Percentiles rank a stretch among this genome's conserved stretches.
phyloP scores from a whole-genome alignment of 2,329 filamentous ascomycete species.

The Beauveria bassiana region DNA sequence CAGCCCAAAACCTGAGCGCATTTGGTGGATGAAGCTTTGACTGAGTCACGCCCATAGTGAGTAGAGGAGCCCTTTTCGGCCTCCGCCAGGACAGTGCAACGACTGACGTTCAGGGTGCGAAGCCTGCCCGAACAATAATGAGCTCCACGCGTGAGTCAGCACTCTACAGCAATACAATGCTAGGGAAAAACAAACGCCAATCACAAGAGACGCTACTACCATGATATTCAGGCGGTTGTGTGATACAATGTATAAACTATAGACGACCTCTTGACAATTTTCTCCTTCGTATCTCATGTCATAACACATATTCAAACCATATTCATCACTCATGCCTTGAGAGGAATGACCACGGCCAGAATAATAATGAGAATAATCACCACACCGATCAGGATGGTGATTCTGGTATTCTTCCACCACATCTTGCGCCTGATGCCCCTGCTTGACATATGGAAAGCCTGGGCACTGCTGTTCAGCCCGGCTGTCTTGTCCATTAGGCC shows the following conservation, averaged over 20 bases:
- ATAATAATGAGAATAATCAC: conserved; percentile 53
- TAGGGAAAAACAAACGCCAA: background rate
- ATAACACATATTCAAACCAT: conserved; percentile 10
- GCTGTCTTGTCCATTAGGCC: conserved; percentile 95
- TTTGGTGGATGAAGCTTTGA: no score
- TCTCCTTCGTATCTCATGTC: background rate
- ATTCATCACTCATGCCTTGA: conserved; percentile 31
- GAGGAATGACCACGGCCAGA: conserved; percentile 45
- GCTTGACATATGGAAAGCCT: conserved; percentile 84
- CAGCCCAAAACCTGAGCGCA: no score
- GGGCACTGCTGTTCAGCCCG: conserved; percentile 74
- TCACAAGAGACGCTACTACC: conserved; percentile 30
- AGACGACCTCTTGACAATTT: background rate
- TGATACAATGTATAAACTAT: background rate
- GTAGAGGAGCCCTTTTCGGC: no score
- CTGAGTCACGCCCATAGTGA: no score
- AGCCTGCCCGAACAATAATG: no score
- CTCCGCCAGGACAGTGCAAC: no score
- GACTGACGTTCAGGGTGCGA: no score
- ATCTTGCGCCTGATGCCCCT: conserved; percentile 81
- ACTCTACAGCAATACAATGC: no score
- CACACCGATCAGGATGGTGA: conserved; percentile 73
- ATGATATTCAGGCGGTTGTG: conserved; percentile 42
- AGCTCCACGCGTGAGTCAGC: no score
- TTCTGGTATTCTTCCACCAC: conserved; percentile 99